phyloP scores from a whole-genome alignment of 306 rosid species.

The Quercus engelmannii region DNA sequence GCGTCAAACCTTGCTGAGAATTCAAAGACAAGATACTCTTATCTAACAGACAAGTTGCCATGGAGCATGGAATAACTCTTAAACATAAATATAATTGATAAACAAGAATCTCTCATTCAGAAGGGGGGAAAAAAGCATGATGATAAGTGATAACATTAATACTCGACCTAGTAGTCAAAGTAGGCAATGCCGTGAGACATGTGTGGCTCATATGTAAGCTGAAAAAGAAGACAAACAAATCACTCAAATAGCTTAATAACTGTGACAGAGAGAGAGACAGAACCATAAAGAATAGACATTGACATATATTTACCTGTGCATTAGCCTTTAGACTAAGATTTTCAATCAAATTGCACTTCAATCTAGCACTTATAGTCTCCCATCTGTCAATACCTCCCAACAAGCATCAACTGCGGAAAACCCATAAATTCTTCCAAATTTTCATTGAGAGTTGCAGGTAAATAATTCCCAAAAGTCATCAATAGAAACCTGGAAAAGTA shows the following conservation, averaged over 20 bases:
- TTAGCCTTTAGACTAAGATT: conserved; percentile 83
- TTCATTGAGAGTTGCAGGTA: neutral
- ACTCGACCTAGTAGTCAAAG: conserved; percentile 32
- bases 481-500: neutral
- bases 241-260: too few relatives aligned
- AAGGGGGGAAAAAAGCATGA: neutral
- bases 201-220: conserved; percentile 88
- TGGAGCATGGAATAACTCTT: neutral
- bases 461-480: neutral
- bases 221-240: conserved; percentile 13
- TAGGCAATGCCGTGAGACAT: conserved; percentile 95
- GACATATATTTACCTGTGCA: conserved; percentile 58
- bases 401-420: conserved; percentile 72
- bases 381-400: conserved; percentile 90
- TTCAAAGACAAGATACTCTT: too few relatives aligned
- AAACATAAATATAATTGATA: neutral
- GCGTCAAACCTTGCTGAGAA: too few relatives aligned
- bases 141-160: neutral
- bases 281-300: neutral
- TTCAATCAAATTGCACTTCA: conserved; percentile 77
- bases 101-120: neutral
- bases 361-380: conserved; percentile 85
- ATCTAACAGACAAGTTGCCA: too few relatives aligned
- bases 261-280: neutral
- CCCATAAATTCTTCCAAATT: neutral